Evolutionary conservation across 2,329 filamentous ascomycete species (phyloP), one percentile per base, ranked within the genome.

Genomic region (Fusarium domesticum): DNA sequence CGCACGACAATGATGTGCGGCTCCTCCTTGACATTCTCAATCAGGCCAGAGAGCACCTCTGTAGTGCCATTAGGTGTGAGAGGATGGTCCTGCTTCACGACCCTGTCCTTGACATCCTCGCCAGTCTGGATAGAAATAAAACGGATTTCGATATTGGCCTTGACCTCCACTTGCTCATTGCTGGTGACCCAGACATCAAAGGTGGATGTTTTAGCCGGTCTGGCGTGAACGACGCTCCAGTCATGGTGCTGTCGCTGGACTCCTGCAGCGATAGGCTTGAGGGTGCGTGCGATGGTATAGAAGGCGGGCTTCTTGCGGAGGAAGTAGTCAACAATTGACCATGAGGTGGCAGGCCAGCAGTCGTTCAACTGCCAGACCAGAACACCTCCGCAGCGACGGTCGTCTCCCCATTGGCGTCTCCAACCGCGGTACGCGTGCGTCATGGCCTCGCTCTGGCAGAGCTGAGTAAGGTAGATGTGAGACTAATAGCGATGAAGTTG

Each of bases 281-380:
- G 65, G 14, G 81, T 83, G 23, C 83, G 68, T 53, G 2, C 84
- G 81, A 68, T 65, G 37, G 66, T 57, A 23, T 70, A 70, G 48
- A 57, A 69, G 2, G 82, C 82, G 4, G 80, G 79, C 64, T 87
- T 87, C 51, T 79, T 82, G 36, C 83, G 75, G 31, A 78, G 72
- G 55, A 78, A 82, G 53, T 64, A 83, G 62, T 85, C 82, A 46
- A 83, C 79, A 31, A 85, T 74, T 0, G 81, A 71, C 83, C 83
- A 86, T 19, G 76, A 81, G 37, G 78, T 81, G 16, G 78, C 80
- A 2, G 82, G 82, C 81, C 81, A 86, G 64, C 80, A 84, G 64
- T 87, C 83, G 56, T 86, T 86, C 39, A 86, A 69, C 66, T 85
- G 83, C 83, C 83, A 86, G 5, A 85, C 79, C 34, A 86, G 65